A percentile compares a stretch with the other conserved stretches of the same genome.
These are phyloP conservation scores for Blastocladiella britannica DNA, from an alignment of 192 early-diverging fungal species.

Conservation along the genomic window DNA sequence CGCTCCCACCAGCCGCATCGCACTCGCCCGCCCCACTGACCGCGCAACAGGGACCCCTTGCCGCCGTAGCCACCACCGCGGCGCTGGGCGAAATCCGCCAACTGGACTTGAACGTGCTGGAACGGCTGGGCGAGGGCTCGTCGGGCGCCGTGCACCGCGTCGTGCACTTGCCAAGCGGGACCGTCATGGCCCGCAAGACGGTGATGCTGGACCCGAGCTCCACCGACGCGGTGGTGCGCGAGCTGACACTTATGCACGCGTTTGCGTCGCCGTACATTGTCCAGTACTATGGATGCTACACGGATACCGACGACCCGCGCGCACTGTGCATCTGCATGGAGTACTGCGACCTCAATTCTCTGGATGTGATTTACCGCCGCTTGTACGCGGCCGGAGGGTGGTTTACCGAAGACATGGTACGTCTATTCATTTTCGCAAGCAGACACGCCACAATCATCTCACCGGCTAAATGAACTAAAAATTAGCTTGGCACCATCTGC, in stretches of 20 bases:
- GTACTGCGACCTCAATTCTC: slow-evolving; percentile 73
- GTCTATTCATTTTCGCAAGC: background rate
- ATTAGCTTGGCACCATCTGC: slow-evolving; percentile 64
- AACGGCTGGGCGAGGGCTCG: slow-evolving; percentile 78
- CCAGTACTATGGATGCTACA: slow-evolving; percentile 84
- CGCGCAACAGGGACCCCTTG: no score
- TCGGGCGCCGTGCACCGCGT: slow-evolving; percentile 79
- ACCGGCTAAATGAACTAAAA: slow-evolving; percentile 55
- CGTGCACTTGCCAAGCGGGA: slow-evolving; percentile 63
- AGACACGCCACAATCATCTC: background rate
- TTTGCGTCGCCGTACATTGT: slow-evolving; percentile 91
- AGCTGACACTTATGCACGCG: slow-evolving; percentile 87
- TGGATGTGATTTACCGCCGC: background rate
- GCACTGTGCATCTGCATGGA: slow-evolving; percentile 96
- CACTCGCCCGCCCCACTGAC: no score
- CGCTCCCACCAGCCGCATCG: no score
- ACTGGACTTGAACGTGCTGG: slow-evolving; percentile 56
- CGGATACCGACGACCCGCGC: slow-evolving; percentile 52
- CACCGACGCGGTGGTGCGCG: slow-evolving; percentile 39
- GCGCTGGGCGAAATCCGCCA: slow-evolving; percentile 31
- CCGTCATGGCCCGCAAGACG: slow-evolving; percentile 78
- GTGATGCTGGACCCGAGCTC: background rate
- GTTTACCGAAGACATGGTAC: background rate
- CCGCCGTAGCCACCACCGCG: no score
- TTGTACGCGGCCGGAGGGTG: background rate